Conservation (phyloP, 1,139 yeast species). For the Wickerhamomyces sp. region DNA sequence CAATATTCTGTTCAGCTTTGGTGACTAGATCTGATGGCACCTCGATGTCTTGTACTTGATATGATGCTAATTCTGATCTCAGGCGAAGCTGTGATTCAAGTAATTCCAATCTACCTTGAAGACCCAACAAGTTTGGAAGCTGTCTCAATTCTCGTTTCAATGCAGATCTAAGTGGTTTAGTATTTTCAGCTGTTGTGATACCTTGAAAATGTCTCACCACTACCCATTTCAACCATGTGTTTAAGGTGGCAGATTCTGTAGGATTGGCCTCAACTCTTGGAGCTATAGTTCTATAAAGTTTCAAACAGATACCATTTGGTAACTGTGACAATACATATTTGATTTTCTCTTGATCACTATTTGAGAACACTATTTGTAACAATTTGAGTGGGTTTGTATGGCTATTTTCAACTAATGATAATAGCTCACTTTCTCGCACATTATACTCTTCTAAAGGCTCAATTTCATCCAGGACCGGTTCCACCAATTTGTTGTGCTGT, state of each 20-base stretch:
- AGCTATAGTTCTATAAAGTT: slow-evolving; percentile 62
- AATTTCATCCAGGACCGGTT: slow-evolving; percentile 7
- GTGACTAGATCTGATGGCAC: slow-evolving; percentile 7
- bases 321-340: slow-evolving; percentile 55
- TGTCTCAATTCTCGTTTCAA: slow-evolving; percentile 59
- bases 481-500: slow-evolving; percentile 3
- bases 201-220: slow-evolving; percentile 71
- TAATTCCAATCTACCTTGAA: slow-evolving; percentile 82
- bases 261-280: slow-evolving; percentile 62
- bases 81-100: slow-evolving; percentile 69
- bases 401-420: slow-evolving; percentile 9
- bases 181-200: slow-evolving; percentile 47
- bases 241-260: slow-evolving; percentile 61
- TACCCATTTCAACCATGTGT: slow-evolving; percentile 82
- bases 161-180: slow-evolving; percentile 62
- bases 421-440: slow-evolving; percentile 16
- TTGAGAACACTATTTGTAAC: slow-evolving; percentile 58
- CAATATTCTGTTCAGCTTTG: slow-evolving; percentile 36
- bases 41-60: slow-evolving; percentile 11
- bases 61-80: slow-evolving; percentile 46
- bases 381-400: slow-evolving; percentile 10
- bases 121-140: slow-evolving; percentile 72
- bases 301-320: slow-evolving; percentile 56
- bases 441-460: slow-evolving; percentile 9
- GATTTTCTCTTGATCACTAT: slow-evolving; percentile 59